A percentile compares a stretch with the other conserved stretches of the same genome.
Evolutionary conservation across 345 rosid species (phyloP).

Genomic region (Brassica incana): DNA sequence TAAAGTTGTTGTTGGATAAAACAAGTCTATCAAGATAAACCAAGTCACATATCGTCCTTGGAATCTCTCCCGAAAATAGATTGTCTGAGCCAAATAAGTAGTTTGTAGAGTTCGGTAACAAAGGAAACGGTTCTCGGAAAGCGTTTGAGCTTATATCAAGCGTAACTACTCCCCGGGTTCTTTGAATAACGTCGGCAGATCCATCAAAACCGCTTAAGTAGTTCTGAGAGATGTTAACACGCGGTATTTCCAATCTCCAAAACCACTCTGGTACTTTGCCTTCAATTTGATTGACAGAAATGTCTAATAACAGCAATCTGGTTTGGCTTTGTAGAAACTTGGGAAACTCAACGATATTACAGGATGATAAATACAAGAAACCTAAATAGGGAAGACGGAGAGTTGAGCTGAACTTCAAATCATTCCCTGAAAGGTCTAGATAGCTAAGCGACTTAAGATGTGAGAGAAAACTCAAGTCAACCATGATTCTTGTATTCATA

Average conservation of each 20-base stretch:
- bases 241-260: not conserved
- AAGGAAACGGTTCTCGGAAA: not conserved
- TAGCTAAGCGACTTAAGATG: not conserved
- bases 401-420: not conserved
- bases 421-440: not conserved
- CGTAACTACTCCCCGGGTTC: not conserved
- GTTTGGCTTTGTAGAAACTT: conserved; percentile 13
- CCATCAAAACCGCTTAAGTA: conserved; percentile 5
- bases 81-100: not conserved
- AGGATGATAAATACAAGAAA: not conserved
- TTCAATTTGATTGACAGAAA: conserved; percentile 25
- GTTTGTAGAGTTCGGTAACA: not conserved
- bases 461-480: conserved; percentile 24
- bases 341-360: conserved; percentile 32
- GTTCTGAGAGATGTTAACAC: conserved; percentile 8
- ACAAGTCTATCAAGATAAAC: not conserved
- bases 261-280: not conserved
- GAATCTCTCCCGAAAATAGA: not conserved
- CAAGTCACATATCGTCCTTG: not conserved
- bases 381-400: not conserved
- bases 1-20: not conserved
- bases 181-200: conserved; percentile 12
- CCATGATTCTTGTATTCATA: not conserved
- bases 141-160: not conserved
- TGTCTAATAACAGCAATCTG: not conserved